Evolutionary conservation across 352 stramenopile species (phyloP).

Genomic region (Phytopythium chamaehyphon): DNA sequence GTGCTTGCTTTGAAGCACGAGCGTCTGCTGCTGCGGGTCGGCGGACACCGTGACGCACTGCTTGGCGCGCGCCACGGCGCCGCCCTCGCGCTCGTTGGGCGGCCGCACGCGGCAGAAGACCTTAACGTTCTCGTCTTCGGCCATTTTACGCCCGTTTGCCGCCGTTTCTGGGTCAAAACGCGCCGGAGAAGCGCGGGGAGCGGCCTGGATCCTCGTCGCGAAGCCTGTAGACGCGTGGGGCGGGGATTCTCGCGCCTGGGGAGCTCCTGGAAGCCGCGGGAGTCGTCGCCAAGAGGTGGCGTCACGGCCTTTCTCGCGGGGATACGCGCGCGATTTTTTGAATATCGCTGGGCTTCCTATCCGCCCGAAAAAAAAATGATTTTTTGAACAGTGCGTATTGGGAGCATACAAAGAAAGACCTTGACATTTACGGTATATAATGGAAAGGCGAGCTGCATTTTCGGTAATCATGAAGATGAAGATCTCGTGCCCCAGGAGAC

Average conservation of each 20-base stretch:
- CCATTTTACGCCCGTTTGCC: constrained; percentile 3
- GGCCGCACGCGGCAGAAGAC: constrained; percentile 87
- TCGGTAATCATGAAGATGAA: no score
- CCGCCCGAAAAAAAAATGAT: background rate
- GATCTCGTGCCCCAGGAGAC: no score
- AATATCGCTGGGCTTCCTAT: background rate
- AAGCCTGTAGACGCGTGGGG: background rate
- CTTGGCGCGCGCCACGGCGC: constrained; percentile 32
- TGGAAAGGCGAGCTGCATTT: no score
- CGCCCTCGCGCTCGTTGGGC: constrained; percentile 70
- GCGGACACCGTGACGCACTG: constrained; percentile 61
- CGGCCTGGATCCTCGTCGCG: no score
- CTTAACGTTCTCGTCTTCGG: constrained; percentile 67
- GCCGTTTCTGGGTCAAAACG: background rate
- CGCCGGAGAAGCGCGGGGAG: background rate
- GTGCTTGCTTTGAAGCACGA: constrained; percentile 56
- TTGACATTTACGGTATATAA: no score
- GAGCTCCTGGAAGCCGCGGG: background rate
- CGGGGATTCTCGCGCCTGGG: background rate
- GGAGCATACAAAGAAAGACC: no score
- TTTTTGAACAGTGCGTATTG: background rate
- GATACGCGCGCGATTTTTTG: constrained; percentile 1
- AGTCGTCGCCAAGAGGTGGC: background rate
- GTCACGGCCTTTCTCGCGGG: background rate
- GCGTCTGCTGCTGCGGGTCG: constrained; percentile 47